Conservation (phyloP, 768 basidiomycete species). For the Leccinellum luteum region DNA sequence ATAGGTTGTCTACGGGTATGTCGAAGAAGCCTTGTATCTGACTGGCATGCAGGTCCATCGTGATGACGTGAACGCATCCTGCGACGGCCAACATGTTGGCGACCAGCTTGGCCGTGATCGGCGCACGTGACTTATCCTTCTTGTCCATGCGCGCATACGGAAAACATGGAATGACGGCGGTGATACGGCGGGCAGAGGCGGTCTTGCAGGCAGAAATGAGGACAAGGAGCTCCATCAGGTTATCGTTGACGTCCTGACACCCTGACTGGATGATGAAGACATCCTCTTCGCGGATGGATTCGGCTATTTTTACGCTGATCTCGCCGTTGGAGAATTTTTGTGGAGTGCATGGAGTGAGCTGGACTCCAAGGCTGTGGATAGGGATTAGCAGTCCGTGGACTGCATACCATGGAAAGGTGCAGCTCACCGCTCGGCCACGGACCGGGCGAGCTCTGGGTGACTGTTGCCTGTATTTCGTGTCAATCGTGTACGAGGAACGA, state of each 20-base stretch:
- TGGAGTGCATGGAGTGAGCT: slow-evolving; percentile 81
- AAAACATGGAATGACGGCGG: slow-evolving; percentile 97
- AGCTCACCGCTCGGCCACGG: slow-evolving; percentile 96
- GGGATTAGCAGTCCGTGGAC: slow-evolving; percentile 51
- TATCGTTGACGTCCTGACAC: slow-evolving; percentile 88
- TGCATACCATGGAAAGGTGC: slow-evolving; percentile 40
- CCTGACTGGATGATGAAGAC: slow-evolving; percentile 98
- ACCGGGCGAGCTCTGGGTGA: slow-evolving; percentile 94
- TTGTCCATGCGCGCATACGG: slow-evolving; percentile 97
- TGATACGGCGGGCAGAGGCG: slow-evolving; percentile 91
- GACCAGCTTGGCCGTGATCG: slow-evolving; percentile 97
- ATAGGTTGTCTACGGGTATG: slow-evolving; percentile 96
- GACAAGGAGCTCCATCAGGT: slow-evolving; percentile 98
- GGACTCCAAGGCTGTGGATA: slow-evolving; percentile 77
- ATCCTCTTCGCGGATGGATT: slow-evolving; percentile 96
- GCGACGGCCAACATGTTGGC: slow-evolving; percentile 98
- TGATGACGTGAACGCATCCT: slow-evolving; percentile 97
- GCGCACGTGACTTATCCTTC: slow-evolving; percentile 94
- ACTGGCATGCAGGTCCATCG: slow-evolving; percentile 97
- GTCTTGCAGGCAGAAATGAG: slow-evolving; percentile 98
- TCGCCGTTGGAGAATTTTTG: slow-evolving; percentile 95
- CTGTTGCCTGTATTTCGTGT: slow-evolving; percentile 73
- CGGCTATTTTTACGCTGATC: slow-evolving; percentile 90
- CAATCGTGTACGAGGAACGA: slow-evolving; percentile 7
- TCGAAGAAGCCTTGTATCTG: slow-evolving; percentile 99